Base-by-base conservation (phyloP, 1,139 yeast species). In the Candida pseudoviswanathii region DNA sequence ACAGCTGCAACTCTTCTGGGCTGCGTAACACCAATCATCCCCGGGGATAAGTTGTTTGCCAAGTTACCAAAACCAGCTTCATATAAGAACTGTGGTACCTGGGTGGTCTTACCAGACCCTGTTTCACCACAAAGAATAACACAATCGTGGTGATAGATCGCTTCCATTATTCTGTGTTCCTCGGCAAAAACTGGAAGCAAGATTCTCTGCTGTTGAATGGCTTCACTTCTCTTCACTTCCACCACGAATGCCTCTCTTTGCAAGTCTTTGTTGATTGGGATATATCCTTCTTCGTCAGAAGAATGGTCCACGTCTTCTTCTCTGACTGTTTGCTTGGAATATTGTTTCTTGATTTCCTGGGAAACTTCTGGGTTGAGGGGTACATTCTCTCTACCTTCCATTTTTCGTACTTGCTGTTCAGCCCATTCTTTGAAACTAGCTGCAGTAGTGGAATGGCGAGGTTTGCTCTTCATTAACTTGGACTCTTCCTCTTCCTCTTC, bases 1-100 rank as follows among this genome's bases (percentile, higher is more conserved):
- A 95, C 96, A 0, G 99, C 97, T 4, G 99, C 99, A 51, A 94
- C 99, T 71, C 99, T 82, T 73, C 99, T 82, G 0, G 99, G 99
- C 68, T 94, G 99, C 0, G 99, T 94, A 27, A 95, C 78, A 50
- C 97, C 99, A 61, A 94, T 89, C 88, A 92, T 85, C 1, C 97
- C 98, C 0, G 96, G 94, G 32, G 82, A 83, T 29, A 61, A 52
- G 8, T 81, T 84, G 25, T 90, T 82, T 1, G 77, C 77, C 3
- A 73, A 64, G 50, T 76, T 73, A 10, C 96, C 97, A 65, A 85
- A 91, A 1, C 97, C 97, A 0, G 96, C 84, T 67, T 92, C 98
- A 62, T 83, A 88, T 45, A 92, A 67, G 62, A 85, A 84, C 63
- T 85, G 90, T 3, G 91, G 89, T 27, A 86, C 86, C 67, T 87